Evolutionary conservation across 1,139 yeast genomes (phyloP).

Genomic region (Hansenula lynferdii): DNA sequence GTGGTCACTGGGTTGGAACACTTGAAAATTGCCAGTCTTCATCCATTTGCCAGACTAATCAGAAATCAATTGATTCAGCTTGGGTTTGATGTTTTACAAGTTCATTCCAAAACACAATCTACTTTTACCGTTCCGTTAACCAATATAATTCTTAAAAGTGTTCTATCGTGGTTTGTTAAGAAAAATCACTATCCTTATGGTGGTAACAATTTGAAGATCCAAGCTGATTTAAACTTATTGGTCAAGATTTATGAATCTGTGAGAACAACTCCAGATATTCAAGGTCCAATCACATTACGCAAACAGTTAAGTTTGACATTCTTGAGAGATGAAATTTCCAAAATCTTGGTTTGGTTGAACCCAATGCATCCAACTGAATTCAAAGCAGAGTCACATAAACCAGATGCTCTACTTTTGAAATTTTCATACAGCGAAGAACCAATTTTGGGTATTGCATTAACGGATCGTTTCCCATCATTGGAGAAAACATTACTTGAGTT

Average conservation of each 20-base stretch:
- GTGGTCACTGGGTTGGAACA: constrained; percentile 54
- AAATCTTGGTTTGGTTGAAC: constrained; percentile 73
- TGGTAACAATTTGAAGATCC: constrained; percentile 66
- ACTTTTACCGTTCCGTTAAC: constrained; percentile 42
- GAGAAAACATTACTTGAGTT: constrained; percentile 43
- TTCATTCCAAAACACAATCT: constrained; percentile 43
- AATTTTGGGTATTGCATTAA: constrained; percentile 65
- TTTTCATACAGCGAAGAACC: constrained; percentile 71
- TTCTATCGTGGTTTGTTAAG: constrained; percentile 73
- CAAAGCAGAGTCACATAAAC: constrained; percentile 25
- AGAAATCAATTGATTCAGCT: constrained; percentile 73
- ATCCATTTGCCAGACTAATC: constrained; percentile 72
- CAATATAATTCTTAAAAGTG: constrained; percentile 54
- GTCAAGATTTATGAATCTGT: constrained; percentile 41
- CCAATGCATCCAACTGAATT: constrained; percentile 48
- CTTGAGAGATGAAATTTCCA: constrained; percentile 70
- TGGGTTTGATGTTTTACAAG: constrained; percentile 58
- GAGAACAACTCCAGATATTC: constrained; percentile 14
- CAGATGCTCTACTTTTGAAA: constrained; percentile 24
- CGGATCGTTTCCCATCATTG: constrained; percentile 49
- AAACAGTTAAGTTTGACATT: constrained; percentile 53
- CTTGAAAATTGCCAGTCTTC: constrained; percentile 59
- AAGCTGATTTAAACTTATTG: constrained; percentile 62
- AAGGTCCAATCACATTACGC: constrained; percentile 36
- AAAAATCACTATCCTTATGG: constrained; percentile 78